Percentiles rank a stretch among this genome's conserved stretches.
These are phyloP conservation scores for Lagenaria siceraria DNA, from an alignment of 306 rosid genomes.

Conservation along the genomic window DNA sequence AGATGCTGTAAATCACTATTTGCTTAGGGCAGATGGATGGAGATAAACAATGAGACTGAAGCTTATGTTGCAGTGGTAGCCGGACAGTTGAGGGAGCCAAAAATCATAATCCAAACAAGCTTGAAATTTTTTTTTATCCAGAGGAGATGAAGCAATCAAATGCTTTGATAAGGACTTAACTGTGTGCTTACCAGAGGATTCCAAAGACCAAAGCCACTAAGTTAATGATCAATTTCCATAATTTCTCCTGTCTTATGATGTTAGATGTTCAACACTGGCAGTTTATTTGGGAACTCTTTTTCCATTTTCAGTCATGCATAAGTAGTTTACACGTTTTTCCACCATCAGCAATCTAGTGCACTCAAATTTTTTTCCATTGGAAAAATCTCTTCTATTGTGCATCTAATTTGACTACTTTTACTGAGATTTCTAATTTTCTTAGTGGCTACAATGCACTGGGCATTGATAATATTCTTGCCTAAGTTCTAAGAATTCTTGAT, in stretches of 20 bases:
- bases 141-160: too few relatives aligned
- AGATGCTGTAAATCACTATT: too few relatives aligned
- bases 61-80: too few relatives aligned
- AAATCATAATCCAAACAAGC: too few relatives aligned
- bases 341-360: neutral
- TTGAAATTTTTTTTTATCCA: too few relatives aligned
- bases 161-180: too few relatives aligned
- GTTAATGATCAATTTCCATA: neutral
- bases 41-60: too few relatives aligned
- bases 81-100: too few relatives aligned
- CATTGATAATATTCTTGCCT: neutral
- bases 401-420: neutral
- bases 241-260: neutral
- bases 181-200: too few relatives aligned
- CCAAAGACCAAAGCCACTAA: too few relatives aligned
- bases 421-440: neutral
- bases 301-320: neutral
- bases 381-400: neutral
- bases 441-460: neutral
- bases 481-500: neutral
- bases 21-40: too few relatives aligned
- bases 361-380: neutral
- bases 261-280: neutral
- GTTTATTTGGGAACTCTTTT: neutral
- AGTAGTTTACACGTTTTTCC: neutral